Percentiles rank a stretch among this genome's conserved stretches.
Evolutionary conservation across 352 stramenopile genomes (phyloP).

Genomic region (Globisporangium recalcitrans): DNA sequence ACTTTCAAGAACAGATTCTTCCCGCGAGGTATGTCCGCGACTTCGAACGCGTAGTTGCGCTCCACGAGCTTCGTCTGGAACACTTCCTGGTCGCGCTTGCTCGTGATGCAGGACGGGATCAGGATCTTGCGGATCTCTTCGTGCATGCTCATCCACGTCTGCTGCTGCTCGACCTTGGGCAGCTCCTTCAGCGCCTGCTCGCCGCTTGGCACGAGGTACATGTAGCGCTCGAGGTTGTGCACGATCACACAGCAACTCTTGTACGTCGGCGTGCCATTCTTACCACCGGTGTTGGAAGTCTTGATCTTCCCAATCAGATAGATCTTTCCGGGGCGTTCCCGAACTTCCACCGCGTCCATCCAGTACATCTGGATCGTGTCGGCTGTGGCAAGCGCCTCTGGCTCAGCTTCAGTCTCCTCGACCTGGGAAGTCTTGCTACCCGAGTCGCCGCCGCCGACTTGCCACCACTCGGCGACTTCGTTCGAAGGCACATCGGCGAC

Average conservation of each 20-base stretch:
- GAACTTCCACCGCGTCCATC: constrained; percentile 95
- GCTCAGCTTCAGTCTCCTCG: constrained; percentile 27
- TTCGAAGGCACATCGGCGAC: constrained; percentile 71
- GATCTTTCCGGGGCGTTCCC: constrained; percentile 90
- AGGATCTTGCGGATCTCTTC: constrained; percentile 91
- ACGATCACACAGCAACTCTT: constrained; percentile 96
- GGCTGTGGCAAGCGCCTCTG: constrained; percentile 26
- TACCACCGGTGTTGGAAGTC: constrained; percentile 21
- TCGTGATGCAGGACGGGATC: constrained; percentile 76
- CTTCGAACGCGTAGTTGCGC: constrained; percentile 98
- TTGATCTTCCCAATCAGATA: constrained; percentile 98
- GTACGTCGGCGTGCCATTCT: constrained; percentile 52
- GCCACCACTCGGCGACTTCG: constrained; percentile 84
- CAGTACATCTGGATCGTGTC: constrained; percentile 94
- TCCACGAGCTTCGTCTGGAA: constrained; percentile 95
- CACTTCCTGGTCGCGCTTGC: constrained; percentile 60
- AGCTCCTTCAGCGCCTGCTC: constrained; percentile 71
- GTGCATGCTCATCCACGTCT: constrained; percentile 82
- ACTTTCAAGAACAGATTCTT: constrained; percentile 97
- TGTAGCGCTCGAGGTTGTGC: constrained; percentile 92
- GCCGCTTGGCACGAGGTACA: constrained; percentile 89
- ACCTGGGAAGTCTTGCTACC: constrained; percentile 22
- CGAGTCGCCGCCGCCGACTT: constrained; percentile 30
- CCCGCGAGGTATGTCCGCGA: constrained; percentile 91
- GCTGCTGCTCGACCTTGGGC: constrained; percentile 85